These are phyloP conservation scores for Rhynchosporium secalis DNA, from an alignment of 2,329 filamentous ascomycete genomes.

Conservation along the genomic window DNA sequence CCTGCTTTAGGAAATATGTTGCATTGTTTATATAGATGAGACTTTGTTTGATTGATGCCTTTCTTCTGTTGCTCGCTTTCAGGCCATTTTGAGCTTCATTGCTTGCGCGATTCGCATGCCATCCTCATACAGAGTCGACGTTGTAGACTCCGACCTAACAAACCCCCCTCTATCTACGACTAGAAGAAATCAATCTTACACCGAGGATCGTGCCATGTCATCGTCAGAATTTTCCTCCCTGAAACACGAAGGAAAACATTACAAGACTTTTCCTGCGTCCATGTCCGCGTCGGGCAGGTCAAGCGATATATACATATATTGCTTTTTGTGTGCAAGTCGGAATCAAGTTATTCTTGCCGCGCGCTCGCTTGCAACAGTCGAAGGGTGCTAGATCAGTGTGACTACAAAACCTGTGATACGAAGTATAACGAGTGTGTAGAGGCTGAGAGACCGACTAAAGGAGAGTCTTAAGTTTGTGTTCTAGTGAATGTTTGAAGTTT, in stretches of 20 bases:
- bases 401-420: neutral
- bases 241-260: neutral
- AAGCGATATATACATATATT: neutral
- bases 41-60: neutral
- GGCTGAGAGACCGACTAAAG: too few species aligned
- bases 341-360: neutral
- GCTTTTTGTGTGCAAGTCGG: neutral
- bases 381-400: neutral
- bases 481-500: too few species aligned
- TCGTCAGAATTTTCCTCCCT: neutral
- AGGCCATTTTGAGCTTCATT: too few species aligned
- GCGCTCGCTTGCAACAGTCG: neutral
- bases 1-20: neutral
- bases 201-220: neutral
- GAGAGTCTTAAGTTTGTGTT: too few species aligned
- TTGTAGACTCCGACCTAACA: neutral
- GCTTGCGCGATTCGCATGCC: too few species aligned
- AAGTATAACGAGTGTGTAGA: too few species aligned
- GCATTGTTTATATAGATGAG: neutral
- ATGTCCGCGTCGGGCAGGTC: neutral
- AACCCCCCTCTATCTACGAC: neutral
- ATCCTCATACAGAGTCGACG: too few species aligned
- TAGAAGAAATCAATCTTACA: neutral
- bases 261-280: neutral
- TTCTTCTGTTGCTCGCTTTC: too few species aligned